Evolutionary conservation across 2,329 filamentous ascomycete genomes (phyloP), one percentile per base, ranked within the genome.

Genomic region (Beauveria australis): DNA sequence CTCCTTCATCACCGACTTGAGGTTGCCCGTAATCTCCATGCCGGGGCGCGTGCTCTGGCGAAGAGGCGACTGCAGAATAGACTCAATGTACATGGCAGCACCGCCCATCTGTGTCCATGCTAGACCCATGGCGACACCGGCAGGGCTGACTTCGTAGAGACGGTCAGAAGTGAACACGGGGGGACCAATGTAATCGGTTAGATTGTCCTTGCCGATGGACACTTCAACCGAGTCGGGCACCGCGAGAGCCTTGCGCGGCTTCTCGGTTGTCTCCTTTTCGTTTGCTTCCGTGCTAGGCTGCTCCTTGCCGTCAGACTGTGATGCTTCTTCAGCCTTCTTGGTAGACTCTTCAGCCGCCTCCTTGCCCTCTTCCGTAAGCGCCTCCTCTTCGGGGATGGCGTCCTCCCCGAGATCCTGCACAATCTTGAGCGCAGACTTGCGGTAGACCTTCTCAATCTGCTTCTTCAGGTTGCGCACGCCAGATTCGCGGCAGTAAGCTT

Each of bases 61-160:
- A 53, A 97, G 82, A 0, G 89, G 85, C 63, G 87, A 89, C 72
- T 99, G 92, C 56, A 99, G 79, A 64, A 99, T 97, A 1, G 92
- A 95, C 76, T 99, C 94, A 61, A 99, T 91, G 74, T 99, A 99
- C 72, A 99, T 87, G 56, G 94, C 94, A 5, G 94, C 91, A 62
- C 94, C 94, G 63, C 94, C 94, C 84, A 99, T 91, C 70, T 92
- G 91, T 8, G 95, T 99, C 94, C 94, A 99, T 8, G 94, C 94
- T 57, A 99, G 83, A 65, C 94, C 94, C 94, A 99, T 97, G 24
- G 92, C 90, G 18, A 99, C 94, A 74, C 94, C 94, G 2, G 94
- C 85, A 4, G 95, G 94, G 62, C 92, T 96, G 53, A 87, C 85
- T 68, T 99, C 94, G 78, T 97, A 99, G 16, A 99, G 81, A 59